A percentile compares a stretch with the other conserved stretches of the same genome.
Evolutionary conservation across 805 yeast genomes (phyloP).

Genomic region (Priceomyces castillae): DNA sequence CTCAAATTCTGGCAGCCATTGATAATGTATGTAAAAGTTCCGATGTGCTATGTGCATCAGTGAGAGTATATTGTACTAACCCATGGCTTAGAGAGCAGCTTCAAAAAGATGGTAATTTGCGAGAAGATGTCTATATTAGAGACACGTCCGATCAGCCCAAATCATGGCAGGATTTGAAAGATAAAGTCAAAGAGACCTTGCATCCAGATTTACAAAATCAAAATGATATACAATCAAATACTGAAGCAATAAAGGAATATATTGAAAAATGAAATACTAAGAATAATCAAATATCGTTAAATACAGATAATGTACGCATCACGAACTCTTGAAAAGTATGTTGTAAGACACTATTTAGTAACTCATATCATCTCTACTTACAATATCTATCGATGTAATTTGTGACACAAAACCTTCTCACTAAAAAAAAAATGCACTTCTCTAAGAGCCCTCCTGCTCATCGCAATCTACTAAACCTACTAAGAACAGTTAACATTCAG

Average conservation of each 20-base stretch:
- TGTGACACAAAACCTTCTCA: not conserved
- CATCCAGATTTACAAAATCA: constrained; percentile 25
- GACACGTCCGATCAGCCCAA: constrained; percentile 36
- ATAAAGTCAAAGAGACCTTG: constrained; percentile 27
- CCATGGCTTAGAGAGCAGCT: constrained; percentile 50
- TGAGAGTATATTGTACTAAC: constrained; percentile 8
- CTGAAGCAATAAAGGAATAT: not conserved
- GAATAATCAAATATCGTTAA: too few species aligned
- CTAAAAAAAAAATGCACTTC: not conserved
- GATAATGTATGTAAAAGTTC: constrained; percentile 49
- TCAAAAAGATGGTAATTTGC: constrained; percentile 60
- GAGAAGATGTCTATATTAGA: constrained; percentile 59
- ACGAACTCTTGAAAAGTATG: too few species aligned
- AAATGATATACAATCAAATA: not conserved
- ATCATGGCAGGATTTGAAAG: constrained; percentile 38
- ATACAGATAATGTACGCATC: too few species aligned
- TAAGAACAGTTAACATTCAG: not conserved
- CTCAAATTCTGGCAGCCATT: constrained; percentile 72
- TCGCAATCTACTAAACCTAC: not conserved
- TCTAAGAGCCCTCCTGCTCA: not conserved
- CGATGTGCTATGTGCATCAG: not conserved
- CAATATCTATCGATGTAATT: not conserved
- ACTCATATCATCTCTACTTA: too few species aligned
- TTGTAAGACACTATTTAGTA: too few species aligned
- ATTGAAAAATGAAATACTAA: not conserved